A percentile compares a stretch with the other conserved stretches of the same genome.
phyloP scores from a whole-genome alignment of 1,284 basidiomycete genomes.

The Fereydounia khargensis region DNA sequence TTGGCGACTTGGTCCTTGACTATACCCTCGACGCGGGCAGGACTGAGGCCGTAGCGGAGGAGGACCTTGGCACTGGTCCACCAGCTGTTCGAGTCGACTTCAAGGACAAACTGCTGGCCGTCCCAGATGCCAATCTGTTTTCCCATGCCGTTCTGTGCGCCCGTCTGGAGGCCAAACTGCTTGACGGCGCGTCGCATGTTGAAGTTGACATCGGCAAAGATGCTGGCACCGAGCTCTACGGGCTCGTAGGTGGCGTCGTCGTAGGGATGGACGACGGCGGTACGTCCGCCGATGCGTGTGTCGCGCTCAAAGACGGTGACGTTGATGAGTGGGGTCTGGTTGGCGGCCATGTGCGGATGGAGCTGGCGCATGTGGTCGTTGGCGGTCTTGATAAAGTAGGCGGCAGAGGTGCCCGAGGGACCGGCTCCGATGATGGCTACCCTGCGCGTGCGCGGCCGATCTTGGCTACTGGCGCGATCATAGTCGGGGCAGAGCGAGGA shows the following conservation, averaged over 20 bases:
- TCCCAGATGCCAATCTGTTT: constrained; percentile 69
- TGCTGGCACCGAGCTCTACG: constrained; percentile 79
- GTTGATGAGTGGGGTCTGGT: constrained; percentile 59
- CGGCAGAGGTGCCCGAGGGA: constrained; percentile 79
- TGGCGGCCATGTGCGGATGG: too few relatives aligned
- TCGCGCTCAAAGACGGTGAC: constrained; percentile 79
- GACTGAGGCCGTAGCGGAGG: constrained; percentile 76
- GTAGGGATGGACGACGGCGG: constrained; percentile 75
- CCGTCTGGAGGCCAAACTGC: constrained; percentile 16
- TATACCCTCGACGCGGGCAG: constrained; percentile 63
- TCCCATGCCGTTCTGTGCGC: constrained; percentile 7
- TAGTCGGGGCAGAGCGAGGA: not conserved
- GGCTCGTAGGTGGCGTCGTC: constrained; percentile 63
- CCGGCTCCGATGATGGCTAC: constrained; percentile 86
- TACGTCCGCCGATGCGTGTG: constrained; percentile 77
- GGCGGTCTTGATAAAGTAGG: constrained; percentile 73
- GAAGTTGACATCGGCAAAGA: constrained; percentile 79
- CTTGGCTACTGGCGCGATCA: not conserved
- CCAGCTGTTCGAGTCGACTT: constrained; percentile 42
- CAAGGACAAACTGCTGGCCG: constrained; percentile 61
- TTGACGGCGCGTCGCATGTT: constrained; percentile 60
- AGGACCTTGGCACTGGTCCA: constrained; percentile 50
- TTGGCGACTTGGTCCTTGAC: constrained; percentile 61
- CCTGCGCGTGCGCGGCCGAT: constrained; percentile 9
- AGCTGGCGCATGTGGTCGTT: constrained; percentile 48